These are phyloP conservation scores for Mycena leptocephala DNA, from an alignment of 768 basidiomycete genomes.

Conservation along the genomic window DNA sequence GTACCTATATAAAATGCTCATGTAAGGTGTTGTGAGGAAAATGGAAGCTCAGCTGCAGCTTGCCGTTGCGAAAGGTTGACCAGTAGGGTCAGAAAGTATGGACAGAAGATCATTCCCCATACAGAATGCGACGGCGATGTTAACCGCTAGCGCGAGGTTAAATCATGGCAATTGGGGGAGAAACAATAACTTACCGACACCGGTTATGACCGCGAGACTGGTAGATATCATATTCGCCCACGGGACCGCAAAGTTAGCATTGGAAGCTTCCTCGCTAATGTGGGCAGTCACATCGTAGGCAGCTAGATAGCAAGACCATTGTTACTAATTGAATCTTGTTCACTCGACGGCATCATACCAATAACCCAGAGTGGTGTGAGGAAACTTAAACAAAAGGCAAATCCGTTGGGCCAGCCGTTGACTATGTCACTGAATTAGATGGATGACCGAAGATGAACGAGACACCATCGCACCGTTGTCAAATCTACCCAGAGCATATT, in stretches of 20 bases:
- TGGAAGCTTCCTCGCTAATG: conserved; percentile 69
- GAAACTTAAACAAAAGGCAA: conserved; percentile 53
- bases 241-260: conserved; percentile 69
- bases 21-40: conserved; percentile 20
- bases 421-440: conserved; percentile 51
- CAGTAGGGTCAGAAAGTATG: conserved; percentile 53
- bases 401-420: conserved; percentile 54
- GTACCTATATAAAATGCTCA: conserved; percentile 13
- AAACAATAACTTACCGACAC: background rate
- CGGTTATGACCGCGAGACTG: conserved; percentile 41
- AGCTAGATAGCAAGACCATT: background rate
- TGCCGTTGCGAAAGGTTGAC: conserved; percentile 62
- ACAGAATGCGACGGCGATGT: conserved; percentile 63
- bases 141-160: conserved; percentile 48
- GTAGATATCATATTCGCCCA: conserved; percentile 65
- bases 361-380: conserved; percentile 55
- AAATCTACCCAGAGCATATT: conserved; percentile 54
- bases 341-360: conserved; percentile 36
- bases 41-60: conserved; percentile 48
- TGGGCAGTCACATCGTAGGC: conserved; percentile 61
- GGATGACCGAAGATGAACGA: background rate
- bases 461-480: conserved; percentile 46
- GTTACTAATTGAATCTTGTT: background rate
- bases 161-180: conserved; percentile 39
- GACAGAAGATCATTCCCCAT: conserved; percentile 63